phyloP scores from a whole-genome alignment of 129 eudicot genomes.

The Logfia minima region DNA sequence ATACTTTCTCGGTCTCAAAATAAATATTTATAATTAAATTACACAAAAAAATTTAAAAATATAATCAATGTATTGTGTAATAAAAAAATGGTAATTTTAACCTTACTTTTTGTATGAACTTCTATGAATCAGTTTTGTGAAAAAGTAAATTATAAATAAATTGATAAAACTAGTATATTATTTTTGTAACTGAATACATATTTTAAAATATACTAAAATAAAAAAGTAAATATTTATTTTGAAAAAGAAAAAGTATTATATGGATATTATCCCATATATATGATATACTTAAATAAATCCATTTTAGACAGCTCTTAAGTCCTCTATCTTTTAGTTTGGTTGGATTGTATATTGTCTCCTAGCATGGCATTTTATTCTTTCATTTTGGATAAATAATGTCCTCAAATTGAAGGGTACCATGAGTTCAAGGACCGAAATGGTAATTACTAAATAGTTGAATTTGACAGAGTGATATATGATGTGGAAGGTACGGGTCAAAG shows the following conservation, averaged over 20 bases:
- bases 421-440: constrained; percentile 9
- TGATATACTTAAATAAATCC: constrained; percentile 7
- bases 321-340: constrained; percentile 21
- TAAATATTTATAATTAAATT: too few relatives aligned
- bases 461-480: neutral
- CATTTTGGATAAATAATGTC: constrained; percentile 1
- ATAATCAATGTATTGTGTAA: too few relatives aligned
- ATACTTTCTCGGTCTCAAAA: too few relatives aligned
- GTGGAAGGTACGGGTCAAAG: constrained; percentile 11
- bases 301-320: constrained; percentile 25
- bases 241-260: neutral
- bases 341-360: constrained; percentile 18
- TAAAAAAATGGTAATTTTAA: too few relatives aligned
- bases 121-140: too few relatives aligned
- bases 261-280: constrained; percentile 5
- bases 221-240: too few relatives aligned
- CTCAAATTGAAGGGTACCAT: neutral
- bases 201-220: too few relatives aligned
- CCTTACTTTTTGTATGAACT: too few relatives aligned
- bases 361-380: constrained; percentile 7
- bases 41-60: too few relatives aligned
- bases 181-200: too few relatives aligned
- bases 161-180: too few relatives aligned
- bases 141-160: too few relatives aligned
- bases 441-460: constrained; percentile 11